A percentile compares a stretch with the other conserved stretches of the same genome.
Evolutionary conservation across 2,329 filamentous ascomycete genomes (phyloP).

Genomic region (Phoma sp.): DNA sequence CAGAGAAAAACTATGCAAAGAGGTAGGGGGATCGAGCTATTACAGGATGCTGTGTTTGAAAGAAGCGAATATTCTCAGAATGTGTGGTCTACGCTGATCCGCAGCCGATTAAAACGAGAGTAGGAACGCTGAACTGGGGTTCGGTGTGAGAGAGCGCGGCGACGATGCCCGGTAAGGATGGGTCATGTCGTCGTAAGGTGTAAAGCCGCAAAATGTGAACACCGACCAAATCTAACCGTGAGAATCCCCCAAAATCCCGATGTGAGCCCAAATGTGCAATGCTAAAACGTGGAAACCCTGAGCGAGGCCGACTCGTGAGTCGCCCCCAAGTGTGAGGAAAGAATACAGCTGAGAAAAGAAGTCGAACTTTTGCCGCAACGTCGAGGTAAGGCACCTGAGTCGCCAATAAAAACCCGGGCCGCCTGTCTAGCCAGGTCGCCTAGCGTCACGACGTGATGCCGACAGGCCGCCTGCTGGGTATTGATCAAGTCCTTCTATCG

Average conservation of each 20-base stretch:
- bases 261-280: slow-evolving; percentile 28
- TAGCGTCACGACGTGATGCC: slow-evolving; percentile 39
- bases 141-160: slow-evolving; percentile 30
- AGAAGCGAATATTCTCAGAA: slow-evolving; percentile 46
- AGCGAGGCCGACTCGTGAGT: slow-evolving; percentile 12
- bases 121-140: slow-evolving; percentile 41
- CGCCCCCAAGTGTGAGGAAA: slow-evolving; percentile 32
- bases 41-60: slow-evolving; percentile 23
- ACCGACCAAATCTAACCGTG: slow-evolving; percentile 38
- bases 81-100: slow-evolving; percentile 19
- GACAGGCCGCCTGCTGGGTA: slow-evolving; percentile 29
- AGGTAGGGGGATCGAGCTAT: slow-evolving; percentile 26
- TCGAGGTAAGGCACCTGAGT: slow-evolving; percentile 21
- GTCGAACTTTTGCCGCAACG: slow-evolving; percentile 36
- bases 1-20: slow-evolving; percentile 28
- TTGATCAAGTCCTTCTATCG: slow-evolving; percentile 29
- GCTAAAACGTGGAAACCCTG: slow-evolving; percentile 29
- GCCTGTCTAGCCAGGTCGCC: slow-evolving; percentile 43
- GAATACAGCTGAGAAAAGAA: slow-evolving; percentile 36
- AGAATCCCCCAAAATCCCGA: slow-evolving; percentile 20
- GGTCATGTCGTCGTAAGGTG: slow-evolving; percentile 43
- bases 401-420: slow-evolving; percentile 32
- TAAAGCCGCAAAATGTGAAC: slow-evolving; percentile 29
- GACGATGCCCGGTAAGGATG: slow-evolving; percentile 36
- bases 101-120: slow-evolving; percentile 48